phyloP scores from a whole-genome alignment of 2,329 filamentous ascomycete genomes.

The Cyphellophora attinorum region DNA sequence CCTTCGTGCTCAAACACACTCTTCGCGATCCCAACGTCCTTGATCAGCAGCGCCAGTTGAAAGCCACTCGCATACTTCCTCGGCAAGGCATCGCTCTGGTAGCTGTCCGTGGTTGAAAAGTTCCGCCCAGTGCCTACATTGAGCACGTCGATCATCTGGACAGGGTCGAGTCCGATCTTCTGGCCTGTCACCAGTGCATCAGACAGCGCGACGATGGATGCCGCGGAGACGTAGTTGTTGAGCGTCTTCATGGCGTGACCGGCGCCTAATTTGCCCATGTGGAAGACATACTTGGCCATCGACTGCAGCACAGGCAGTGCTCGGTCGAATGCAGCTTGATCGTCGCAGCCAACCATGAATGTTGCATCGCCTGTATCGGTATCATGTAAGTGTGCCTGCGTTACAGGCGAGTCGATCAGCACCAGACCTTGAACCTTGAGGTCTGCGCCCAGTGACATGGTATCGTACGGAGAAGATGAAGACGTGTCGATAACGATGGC shows the following conservation, averaged over 20 bases:
- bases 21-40: constrained; percentile 15
- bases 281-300: constrained; percentile 17
- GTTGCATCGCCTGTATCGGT: constrained; percentile 15
- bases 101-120: constrained; percentile 25
- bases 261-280: constrained; percentile 13
- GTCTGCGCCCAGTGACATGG: constrained; percentile 10
- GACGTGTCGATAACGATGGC: constrained; percentile 16
- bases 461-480: constrained; percentile 16
- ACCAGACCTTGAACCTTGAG: constrained; percentile 7
- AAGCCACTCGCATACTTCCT: constrained; percentile 14
- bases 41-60: constrained; percentile 13
- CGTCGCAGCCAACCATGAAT: constrained; percentile 14
- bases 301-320: constrained; percentile 12
- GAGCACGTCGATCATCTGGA: constrained; percentile 30
- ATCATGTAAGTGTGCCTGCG: constrained; percentile 14
- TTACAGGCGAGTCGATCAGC: constrained; percentile 14
- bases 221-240: constrained; percentile 16
- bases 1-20: constrained; percentile 13
- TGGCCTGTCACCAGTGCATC: constrained; percentile 14
- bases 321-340: constrained; percentile 9
- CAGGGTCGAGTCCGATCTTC: constrained; percentile 14
- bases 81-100: constrained; percentile 16
- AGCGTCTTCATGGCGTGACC: constrained; percentile 17
- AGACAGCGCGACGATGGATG: constrained; percentile 12
- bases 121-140: constrained; percentile 29